phyloP scores from a whole-genome alignment of 2,329 filamentous ascomycete species.

The Davidsoniella australis region DNA sequence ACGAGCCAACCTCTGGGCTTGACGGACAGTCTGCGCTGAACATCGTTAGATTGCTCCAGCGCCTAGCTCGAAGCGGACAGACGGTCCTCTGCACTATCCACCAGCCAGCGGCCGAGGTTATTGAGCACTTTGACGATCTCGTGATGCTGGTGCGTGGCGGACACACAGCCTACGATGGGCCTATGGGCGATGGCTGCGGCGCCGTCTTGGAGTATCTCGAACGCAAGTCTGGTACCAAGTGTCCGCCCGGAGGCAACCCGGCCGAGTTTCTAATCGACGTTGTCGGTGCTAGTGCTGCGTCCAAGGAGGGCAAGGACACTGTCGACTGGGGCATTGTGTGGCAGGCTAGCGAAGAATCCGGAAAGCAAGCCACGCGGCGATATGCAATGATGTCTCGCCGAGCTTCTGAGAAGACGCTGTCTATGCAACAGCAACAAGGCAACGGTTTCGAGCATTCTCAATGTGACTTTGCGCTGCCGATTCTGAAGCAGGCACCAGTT shows the following conservation, averaged over 20 bases:
- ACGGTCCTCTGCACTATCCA: conserved; percentile 55
- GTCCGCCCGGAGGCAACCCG: conserved; percentile 46
- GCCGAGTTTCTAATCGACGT: conserved; percentile 60
- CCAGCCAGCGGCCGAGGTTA: conserved; percentile 50
- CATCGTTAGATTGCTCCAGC: conserved; percentile 47
- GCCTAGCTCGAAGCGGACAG: conserved; percentile 48
- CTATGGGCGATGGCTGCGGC: conserved; percentile 34
- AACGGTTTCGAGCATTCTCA: not conserved
- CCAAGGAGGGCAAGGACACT: not conserved
- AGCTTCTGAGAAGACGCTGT: too few relatives aligned
- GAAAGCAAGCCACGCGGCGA: too few relatives aligned
- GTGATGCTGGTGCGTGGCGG: conserved; percentile 48
- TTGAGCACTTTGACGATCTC: conserved; percentile 49
- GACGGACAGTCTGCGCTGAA: conserved; percentile 53
- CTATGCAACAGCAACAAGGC: not conserved
- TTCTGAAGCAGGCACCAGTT: not conserved
- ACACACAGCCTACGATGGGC: conserved; percentile 50
- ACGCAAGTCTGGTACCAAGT: conserved; percentile 40
- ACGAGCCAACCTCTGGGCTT: conserved; percentile 47
- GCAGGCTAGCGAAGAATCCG: not conserved
- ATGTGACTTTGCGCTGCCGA: not conserved
- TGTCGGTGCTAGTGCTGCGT: conserved; percentile 16
- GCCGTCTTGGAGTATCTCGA: conserved; percentile 48
- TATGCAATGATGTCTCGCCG: too few relatives aligned
- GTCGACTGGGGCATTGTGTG: not conserved